Evolutionary conservation across 2,329 filamentous ascomycete genomes (phyloP), one percentile per base, ranked within the genome.

Genomic region (Penicillium digitatum): DNA sequence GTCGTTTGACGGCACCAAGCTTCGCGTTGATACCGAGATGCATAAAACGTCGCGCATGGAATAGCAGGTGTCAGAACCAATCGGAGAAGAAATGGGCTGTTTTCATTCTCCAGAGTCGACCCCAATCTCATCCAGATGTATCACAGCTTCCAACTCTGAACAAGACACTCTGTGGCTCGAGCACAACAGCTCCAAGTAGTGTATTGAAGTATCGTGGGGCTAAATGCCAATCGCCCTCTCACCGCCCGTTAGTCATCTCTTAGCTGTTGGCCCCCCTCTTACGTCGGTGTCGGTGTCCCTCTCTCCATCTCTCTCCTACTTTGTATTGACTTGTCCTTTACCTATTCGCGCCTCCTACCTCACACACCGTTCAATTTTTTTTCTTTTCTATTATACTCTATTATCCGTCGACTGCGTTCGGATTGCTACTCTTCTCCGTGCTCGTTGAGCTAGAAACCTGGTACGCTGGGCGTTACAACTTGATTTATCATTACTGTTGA

Each of bases 401-500:
- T 24, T 11, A 34, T 46, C 50, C 47, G 55, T 46, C 48, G 38
- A 47, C 52, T 58, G 47, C 54, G 52, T 52, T 56, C 45, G 39
- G 39, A 51, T 52, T 54, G 44, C 39, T 52, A 40, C 39, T 56
- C 51, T 55, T 48, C 31, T 27, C 24, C 49, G 54, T 48, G 55
- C 52, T 55, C 48, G 48, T 51, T 47, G 48, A 60, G 54, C 58
- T 56, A 62, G 59, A 60, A 62, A 62, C 59, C 61, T 61, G 63
- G 64, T 69, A 62, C 65, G 61, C 67, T 62, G 48, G 55, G 59
- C 66, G 57, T 60, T 67, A 60, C 64, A 52, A 57, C 58, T 60
- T 62, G 58, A 63, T 67, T 58, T 62, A 57, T 56, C 55, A 59
- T 48, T 61, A 64, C 59, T 53, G 53, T 52, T 56, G 73, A 76